Conservation (phyloP, 805 yeast species). For the Kluyveromyces wickerhamii region DNA sequence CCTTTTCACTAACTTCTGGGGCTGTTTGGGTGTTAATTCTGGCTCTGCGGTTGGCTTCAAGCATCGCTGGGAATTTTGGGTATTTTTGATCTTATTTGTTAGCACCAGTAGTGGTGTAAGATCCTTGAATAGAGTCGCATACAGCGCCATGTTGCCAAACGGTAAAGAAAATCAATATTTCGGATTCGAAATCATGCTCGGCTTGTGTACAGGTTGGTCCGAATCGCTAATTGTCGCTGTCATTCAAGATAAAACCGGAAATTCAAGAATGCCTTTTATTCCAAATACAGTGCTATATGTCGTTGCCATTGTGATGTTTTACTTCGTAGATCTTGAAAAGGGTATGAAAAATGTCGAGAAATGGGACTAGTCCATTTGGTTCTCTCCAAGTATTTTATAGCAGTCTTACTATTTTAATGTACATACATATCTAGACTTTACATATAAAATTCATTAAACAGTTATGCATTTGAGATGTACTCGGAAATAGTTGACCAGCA, state of each 20-base stretch:
- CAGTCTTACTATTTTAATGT: too few species aligned
- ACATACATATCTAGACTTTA: too few species aligned
- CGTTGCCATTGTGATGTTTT: slow-evolving; percentile 23
- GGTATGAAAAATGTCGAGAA: slow-evolving; percentile 26
- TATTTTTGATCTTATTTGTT: slow-evolving; percentile 33
- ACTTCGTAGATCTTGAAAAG: slow-evolving; percentile 26
- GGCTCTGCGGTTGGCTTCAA: slow-evolving; percentile 32
- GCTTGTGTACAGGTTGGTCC: slow-evolving; percentile 37
- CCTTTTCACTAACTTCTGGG: slow-evolving; percentile 34
- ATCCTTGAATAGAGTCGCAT: slow-evolving; percentile 31
- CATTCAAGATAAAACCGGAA: slow-evolving; percentile 34
- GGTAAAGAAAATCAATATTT: slow-evolving; percentile 38
- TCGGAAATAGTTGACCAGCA: too few species aligned
- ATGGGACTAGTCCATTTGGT: slow-evolving; percentile 1
- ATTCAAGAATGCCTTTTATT: slow-evolving; percentile 32
- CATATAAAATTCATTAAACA: too few species aligned
- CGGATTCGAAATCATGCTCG: slow-evolving; percentile 35
- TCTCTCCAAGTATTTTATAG: too few species aligned
- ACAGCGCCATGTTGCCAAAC: slow-evolving; percentile 33
- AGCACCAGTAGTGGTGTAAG: slow-evolving; percentile 32
- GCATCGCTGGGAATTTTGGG: slow-evolving; percentile 38
- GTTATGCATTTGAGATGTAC: too few species aligned
- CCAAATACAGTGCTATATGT: slow-evolving; percentile 30
- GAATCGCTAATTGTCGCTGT: slow-evolving; percentile 33
- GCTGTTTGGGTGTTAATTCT: slow-evolving; percentile 30